phyloP scores from a whole-genome alignment of 2,329 filamentous ascomycete species.

The Exophiala calicioides region DNA sequence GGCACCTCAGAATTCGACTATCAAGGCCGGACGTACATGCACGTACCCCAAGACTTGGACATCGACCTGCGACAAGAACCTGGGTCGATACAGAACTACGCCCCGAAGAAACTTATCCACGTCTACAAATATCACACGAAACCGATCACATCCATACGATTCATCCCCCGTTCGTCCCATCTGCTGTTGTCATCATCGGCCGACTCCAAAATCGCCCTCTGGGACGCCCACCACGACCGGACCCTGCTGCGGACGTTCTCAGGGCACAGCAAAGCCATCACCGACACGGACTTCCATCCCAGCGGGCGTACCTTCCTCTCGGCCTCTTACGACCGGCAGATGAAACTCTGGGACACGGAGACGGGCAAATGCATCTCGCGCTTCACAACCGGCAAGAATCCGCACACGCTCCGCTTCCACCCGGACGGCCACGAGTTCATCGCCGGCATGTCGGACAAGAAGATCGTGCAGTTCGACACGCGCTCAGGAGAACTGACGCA shows the following conservation, averaged over 20 bases:
- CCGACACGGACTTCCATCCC: conserved; percentile 83
- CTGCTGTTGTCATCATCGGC: conserved; percentile 86
- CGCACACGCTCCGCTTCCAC: conserved; percentile 93
- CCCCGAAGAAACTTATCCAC: conserved; percentile 90
- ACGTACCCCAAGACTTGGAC: conserved; percentile 87
- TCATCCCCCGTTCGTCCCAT: conserved; percentile 87
- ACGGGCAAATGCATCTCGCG: conserved; percentile 84
- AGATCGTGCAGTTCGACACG: conserved; percentile 95
- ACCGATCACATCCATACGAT: conserved; percentile 82
- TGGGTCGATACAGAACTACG: conserved; percentile 81
- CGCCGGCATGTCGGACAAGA: conserved; percentile 97
- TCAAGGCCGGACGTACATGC: conserved; percentile 95
- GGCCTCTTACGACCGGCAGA: conserved; percentile 89
- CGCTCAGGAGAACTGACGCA: conserved; percentile 81
- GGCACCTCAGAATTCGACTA: conserved; percentile 85
- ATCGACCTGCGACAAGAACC: conserved; percentile 79
- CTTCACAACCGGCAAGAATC: conserved; percentile 91
- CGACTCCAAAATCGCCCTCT: conserved; percentile 88
- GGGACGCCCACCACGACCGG: conserved; percentile 87
- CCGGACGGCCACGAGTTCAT: conserved; percentile 87
- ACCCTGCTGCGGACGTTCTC: conserved; percentile 89
- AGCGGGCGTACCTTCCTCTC: conserved; percentile 84
- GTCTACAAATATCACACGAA: conserved; percentile 85
- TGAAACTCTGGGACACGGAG: conserved; percentile 98
- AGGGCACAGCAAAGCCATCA: conserved; percentile 86